These are phyloP conservation scores for Dichotomocladium elegans DNA, from an alignment of 371 early-diverging fungal species.

Conservation along the genomic window DNA sequence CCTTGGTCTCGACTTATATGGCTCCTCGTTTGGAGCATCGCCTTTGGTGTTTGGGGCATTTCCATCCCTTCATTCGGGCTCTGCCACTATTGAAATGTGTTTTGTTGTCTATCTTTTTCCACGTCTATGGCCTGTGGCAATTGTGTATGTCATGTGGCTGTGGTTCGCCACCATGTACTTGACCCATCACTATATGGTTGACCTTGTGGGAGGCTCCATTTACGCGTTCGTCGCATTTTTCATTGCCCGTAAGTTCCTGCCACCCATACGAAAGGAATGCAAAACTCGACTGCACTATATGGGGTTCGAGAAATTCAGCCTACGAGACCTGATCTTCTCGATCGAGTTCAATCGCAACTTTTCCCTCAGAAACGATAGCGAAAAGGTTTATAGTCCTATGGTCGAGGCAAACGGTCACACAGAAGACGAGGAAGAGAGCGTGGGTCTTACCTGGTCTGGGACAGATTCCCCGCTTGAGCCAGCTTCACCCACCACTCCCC, in stretches of 20 bases:
- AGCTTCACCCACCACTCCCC: constrained; percentile 30
- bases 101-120: constrained; percentile 54
- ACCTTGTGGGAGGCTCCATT: constrained; percentile 69
- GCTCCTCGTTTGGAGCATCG: constrained; percentile 62
- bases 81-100: constrained; percentile 63
- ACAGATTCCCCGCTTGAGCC: constrained; percentile 24
- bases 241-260: constrained; percentile 32
- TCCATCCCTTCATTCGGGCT: constrained; percentile 72
- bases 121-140: constrained; percentile 39
- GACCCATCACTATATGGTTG: constrained; percentile 72
- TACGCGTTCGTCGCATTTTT: constrained; percentile 58
- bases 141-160: constrained; percentile 62
- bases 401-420: constrained; percentile 5
- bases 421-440: constrained; percentile 10
- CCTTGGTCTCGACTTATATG: constrained; percentile 61
- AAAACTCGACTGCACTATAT: constrained; percentile 35
- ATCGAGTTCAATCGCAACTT: constrained; percentile 14
- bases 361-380: neutral
- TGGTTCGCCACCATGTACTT: constrained; percentile 80
- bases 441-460: constrained; percentile 9
- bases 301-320: constrained; percentile 18
- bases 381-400: neutral
- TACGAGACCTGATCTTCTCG: constrained; percentile 19
- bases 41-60: constrained; percentile 79
- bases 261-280: constrained; percentile 12